phyloP scores from a whole-genome alignment of 2,329 filamentous ascomycete genomes.

The Lecanicillium sp. region DNA sequence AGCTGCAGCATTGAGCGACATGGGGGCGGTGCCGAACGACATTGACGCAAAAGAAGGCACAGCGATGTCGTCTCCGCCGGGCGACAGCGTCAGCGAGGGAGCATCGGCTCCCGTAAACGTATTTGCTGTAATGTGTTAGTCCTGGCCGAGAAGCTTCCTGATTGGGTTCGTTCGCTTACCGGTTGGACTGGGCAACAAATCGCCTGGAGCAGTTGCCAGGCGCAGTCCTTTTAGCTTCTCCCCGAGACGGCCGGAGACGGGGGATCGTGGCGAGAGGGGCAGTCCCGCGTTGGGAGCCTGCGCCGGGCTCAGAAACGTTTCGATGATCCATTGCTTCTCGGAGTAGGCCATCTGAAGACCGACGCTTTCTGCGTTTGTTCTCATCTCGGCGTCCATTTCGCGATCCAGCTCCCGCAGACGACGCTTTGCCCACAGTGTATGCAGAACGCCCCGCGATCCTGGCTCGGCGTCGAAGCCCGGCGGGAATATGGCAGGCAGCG shows the following conservation, averaged over 20 bases:
- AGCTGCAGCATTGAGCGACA: slow-evolving; percentile 31
- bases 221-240: slow-evolving; percentile 78
- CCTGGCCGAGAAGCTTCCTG: slow-evolving; percentile 16
- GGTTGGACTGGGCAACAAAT: slow-evolving; percentile 48
- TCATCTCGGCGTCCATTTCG: slow-evolving; percentile 71
- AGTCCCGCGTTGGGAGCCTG: slow-evolving; percentile 14
- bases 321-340: slow-evolving; percentile 79
- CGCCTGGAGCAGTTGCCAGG: slow-evolving; percentile 64
- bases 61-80: slow-evolving; percentile 28
- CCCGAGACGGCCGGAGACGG: slow-evolving; percentile 61
- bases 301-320: slow-evolving; percentile 53
- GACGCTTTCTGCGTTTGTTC: slow-evolving; percentile 71
- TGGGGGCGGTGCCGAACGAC: slow-evolving; percentile 20
- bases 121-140: slow-evolving; percentile 23
- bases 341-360: slow-evolving; percentile 77
- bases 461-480: slow-evolving; percentile 64
- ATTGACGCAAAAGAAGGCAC: slow-evolving; percentile 31
- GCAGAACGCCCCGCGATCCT: slow-evolving; percentile 74
- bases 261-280: slow-evolving; percentile 56
- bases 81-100: slow-evolving; percentile 29
- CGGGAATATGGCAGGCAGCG: slow-evolving; percentile 80
- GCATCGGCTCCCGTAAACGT: slow-evolving; percentile 28
- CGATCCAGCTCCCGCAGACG: slow-evolving; percentile 66
- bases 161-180: slow-evolving; percentile 36
- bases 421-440: slow-evolving; percentile 87